These are phyloP conservation scores for Butyriboletus loyo DNA, from an alignment of 768 basidiomycete genomes.

Conservation along the genomic window DNA sequence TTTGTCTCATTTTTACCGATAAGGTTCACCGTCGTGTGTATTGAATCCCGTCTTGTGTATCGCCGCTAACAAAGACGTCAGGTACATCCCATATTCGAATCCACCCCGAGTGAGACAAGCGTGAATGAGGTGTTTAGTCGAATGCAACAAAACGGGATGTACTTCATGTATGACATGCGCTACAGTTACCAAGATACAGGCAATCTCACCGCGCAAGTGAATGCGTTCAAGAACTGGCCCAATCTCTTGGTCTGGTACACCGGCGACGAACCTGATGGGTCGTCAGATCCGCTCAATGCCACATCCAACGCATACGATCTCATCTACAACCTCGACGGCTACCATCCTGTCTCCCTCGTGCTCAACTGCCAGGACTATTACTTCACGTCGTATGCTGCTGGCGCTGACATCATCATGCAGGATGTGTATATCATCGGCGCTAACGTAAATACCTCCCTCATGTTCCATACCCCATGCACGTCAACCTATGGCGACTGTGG, in stretches of 20 bases:
- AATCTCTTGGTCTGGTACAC: constrained; percentile 74
- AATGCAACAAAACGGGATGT: constrained; percentile 62
- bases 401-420: constrained; percentile 68
- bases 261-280: constrained; percentile 71
- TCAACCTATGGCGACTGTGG: constrained; percentile 69
- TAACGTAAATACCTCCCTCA: constrained; percentile 60
- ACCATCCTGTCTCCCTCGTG: constrained; percentile 64
- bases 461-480: constrained; percentile 63
- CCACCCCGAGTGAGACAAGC: constrained; percentile 50
- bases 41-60: not conserved
- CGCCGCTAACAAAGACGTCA: constrained; percentile 16
- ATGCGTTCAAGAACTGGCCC: constrained; percentile 58
- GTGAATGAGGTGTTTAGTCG: constrained; percentile 50
- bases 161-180: constrained; percentile 84
- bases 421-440: constrained; percentile 50
- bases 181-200: constrained; percentile 60
- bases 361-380: constrained; percentile 65
- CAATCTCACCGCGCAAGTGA: constrained; percentile 63
- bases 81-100: constrained; percentile 72
- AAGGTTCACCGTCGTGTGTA: constrained; percentile 31
- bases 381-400: constrained; percentile 55
- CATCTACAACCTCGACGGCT: constrained; percentile 61
- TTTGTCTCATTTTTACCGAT: not conserved
- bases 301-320: constrained; percentile 47
- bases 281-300: constrained; percentile 60